Conservation (phyloP, 768 basidiomycete genomes). For the Xerocomellus intermedius region DNA sequence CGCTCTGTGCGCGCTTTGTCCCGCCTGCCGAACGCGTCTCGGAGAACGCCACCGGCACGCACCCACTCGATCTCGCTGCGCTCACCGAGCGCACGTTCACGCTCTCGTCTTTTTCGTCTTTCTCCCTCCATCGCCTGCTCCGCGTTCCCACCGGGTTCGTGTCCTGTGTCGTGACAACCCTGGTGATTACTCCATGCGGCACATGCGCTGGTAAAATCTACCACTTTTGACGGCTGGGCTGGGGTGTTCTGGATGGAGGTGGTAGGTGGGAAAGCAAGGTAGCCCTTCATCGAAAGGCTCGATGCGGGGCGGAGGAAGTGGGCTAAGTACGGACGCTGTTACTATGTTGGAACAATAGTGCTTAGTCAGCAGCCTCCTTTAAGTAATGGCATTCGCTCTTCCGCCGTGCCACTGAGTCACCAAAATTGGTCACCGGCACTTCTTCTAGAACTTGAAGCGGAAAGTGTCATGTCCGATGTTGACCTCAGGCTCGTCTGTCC, state of each 20-base stretch:
- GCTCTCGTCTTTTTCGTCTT: conserved; percentile 21
- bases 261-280: conserved; percentile 24
- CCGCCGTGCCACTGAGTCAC: too few relatives aligned
- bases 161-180: background rate
- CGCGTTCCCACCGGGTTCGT: background rate
- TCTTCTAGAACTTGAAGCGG: too few relatives aligned
- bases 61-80: conserved; percentile 61
- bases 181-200: background rate
- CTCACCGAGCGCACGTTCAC: conserved; percentile 43
- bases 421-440: too few relatives aligned
- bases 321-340: too few relatives aligned
- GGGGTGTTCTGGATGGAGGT: background rate
- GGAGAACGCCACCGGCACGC: conserved; percentile 52
- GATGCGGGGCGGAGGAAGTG: background rate
- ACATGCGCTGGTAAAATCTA: background rate
- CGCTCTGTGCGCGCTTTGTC: conserved; percentile 50
- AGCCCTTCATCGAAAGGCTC: conserved; percentile 21
- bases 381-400: too few relatives aligned
- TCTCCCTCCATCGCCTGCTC: conserved; percentile 12
- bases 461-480: too few relatives aligned
- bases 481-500: too few relatives aligned
- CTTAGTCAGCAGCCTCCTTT: too few relatives aligned
- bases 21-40: conserved; percentile 47
- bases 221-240: background rate
- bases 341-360: too few relatives aligned